Evolutionary conservation across 2,329 filamentous ascomycete genomes (phyloP).

Genomic region (Aspergillus pseudoviridinutans): DNA sequence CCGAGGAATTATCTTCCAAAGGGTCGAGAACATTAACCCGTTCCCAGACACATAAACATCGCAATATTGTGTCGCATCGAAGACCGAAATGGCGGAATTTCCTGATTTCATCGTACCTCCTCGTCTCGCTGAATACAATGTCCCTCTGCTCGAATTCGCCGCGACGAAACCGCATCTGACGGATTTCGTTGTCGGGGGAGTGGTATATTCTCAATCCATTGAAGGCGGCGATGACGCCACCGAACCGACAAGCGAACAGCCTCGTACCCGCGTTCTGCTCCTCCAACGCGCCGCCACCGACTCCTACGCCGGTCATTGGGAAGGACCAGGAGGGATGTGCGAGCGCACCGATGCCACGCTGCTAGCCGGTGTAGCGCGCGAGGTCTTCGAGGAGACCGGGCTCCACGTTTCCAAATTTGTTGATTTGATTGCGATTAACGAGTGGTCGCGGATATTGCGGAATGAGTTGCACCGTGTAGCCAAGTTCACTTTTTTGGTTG

Average conservation of each 20-base stretch:
- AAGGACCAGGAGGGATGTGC: slow-evolving; percentile 50
- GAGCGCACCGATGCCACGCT: slow-evolving; percentile 46
- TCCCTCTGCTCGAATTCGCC: slow-evolving; percentile 23
- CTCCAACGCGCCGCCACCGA: slow-evolving; percentile 43
- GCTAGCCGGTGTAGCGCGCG: slow-evolving; percentile 47
- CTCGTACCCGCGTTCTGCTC: slow-evolving; percentile 34
- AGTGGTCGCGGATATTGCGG: slow-evolving; percentile 26
- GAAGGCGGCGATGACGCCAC: not conserved
- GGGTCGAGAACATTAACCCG: not conserved
- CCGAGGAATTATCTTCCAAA: not conserved
- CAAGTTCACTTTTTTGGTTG: slow-evolving; percentile 38
- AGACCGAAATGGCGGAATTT: not conserved
- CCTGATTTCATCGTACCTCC: slow-evolving; percentile 21
- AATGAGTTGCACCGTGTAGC: slow-evolving; percentile 20
- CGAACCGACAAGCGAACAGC: slow-evolving; percentile 14
- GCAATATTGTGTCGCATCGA: not conserved
- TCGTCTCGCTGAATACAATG: slow-evolving; percentile 27
- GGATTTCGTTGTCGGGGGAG: slow-evolving; percentile 25
- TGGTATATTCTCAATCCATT: slow-evolving; percentile 23
- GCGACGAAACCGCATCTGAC: slow-evolving; percentile 25
- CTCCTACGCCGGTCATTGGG: slow-evolving; percentile 42
- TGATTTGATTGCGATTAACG: slow-evolving; percentile 36
- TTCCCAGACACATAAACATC: not conserved
- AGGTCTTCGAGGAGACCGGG: slow-evolving; percentile 52
- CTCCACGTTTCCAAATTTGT: slow-evolving; percentile 43